Base-by-base conservation (phyloP, 1,284 basidiomycete species). In the Ceratobasidium sp. region DNA sequence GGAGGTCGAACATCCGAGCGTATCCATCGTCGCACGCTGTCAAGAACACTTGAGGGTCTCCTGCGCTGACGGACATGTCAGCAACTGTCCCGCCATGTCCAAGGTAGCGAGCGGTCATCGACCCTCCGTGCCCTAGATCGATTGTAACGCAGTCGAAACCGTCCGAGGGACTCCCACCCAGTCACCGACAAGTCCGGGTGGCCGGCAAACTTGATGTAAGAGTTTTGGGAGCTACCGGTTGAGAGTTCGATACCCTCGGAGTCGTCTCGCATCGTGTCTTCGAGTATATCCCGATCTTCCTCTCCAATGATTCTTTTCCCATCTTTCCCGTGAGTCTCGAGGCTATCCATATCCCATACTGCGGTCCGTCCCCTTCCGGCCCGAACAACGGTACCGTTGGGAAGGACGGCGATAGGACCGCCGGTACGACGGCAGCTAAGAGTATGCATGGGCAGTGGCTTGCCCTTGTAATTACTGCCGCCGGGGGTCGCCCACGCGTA, bases 21-120 rank as follows among this genome's bases (percentile, higher is more conserved):
- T 25, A 66, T 7, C 76, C 76, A 69, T 76, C 76, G 54, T 8
- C 51, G 34, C 54, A 59, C 6, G 66, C 65, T n/a, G 76, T 61
- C 25, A 76, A 56, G 22, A 76, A 76, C 13, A 64, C n/a, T 6
- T 68, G 37, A 1, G 66, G 65, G 34, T 76, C 76, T 17, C 17
- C 56, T 1, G 19, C 43, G 34, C 57, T 62, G 9, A 61, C 46
- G 2, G 65, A 57, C 3, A 76, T 8, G 22, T 61, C 59, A 9
- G 40, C 32, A 9, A 76, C 9, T 9, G 5, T 52, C 29, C 62
- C 76, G 22, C 76, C 76, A 46, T 76, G 76, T 19, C 76, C 76
- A 44, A 76, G 29, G n/a, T 69, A 76, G 19, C 59, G 40, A 3
- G 56, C n/a, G 4, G 25, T 40, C 2, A 46, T 32, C 15, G 57